Base-by-base conservation (phyloP, 805 yeast genomes). In the Barnettozyma wickerhamii region DNA sequence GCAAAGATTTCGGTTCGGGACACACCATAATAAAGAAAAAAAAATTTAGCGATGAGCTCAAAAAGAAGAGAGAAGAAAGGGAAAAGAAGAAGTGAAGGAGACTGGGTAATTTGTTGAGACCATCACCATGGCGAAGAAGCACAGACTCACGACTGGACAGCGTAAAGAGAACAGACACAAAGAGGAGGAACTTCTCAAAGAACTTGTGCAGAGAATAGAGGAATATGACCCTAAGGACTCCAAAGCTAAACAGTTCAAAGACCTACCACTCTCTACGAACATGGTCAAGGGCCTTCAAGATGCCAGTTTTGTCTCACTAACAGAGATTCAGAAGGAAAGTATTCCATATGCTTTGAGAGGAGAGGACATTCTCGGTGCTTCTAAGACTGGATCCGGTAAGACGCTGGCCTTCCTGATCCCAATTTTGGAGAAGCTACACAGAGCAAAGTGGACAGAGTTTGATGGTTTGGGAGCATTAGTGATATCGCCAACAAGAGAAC, bases 381-480 rank as follows among this genome's bases (percentile, higher is more conserved):
- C 97, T 0, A 95, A 86, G 5, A 93, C 99, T 0, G 99, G 99
- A 0, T 88, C 97, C 0, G 99, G 99, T 30, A 93, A 93, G 60
- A 93, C 99, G 0, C 59, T 90, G 20, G 87, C 98, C 2, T 93
- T 85, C 65, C 76, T 81, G 7, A 72, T 93, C 10, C 99, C 99
- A 0, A 74, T 86, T 1, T 57, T 89, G 6, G 95, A 89, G 53
- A 83, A 79, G 52, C 63, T 89, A 4, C 46, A 56, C 40, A 19
- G 74, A 79, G 53, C 58, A 12, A 63, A 55, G 36, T 57, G 59
- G 54, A 63, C 73, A 2, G 58, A 58, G 30, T 45, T 51, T 29
- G 58, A 71, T 6, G 54, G 58, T 4, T 70, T 71, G 40, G 95
- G 93, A 10, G 86, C 87, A 0, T 59, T 93, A 9, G 71, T 93